A percentile compares a stretch with the other conserved stretches of the same genome.
These are phyloP conservation scores for Ustilago loliicola DNA, from an alignment of 1,284 basidiomycete genomes.

Conservation along the genomic window DNA sequence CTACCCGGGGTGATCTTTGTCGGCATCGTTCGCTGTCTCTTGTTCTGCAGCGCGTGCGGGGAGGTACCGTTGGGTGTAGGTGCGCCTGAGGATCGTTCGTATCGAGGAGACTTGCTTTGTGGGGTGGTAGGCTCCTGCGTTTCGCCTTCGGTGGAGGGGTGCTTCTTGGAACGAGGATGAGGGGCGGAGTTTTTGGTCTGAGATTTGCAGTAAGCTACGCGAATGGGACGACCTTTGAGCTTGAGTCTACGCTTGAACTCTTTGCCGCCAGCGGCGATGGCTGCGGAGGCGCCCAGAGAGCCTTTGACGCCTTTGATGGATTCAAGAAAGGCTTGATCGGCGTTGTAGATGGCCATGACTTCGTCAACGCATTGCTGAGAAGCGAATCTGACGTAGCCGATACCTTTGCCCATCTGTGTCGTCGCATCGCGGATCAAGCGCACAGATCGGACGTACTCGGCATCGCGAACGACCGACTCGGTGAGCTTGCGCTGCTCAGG, in stretches of 20 bases:
- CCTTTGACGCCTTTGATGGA: slow-evolving; percentile 42
- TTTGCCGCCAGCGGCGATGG: slow-evolving; percentile 53
- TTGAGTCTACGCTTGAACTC: slow-evolving; percentile 66
- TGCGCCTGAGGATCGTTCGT: slow-evolving; percentile 60
- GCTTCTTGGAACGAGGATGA: background rate
- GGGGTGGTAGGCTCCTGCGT: slow-evolving; percentile 32
- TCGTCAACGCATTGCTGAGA: slow-evolving; percentile 75
- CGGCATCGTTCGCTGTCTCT: slow-evolving; percentile 3
- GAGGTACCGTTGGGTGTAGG: slow-evolving; percentile 67
- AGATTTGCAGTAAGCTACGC: slow-evolving; percentile 65
- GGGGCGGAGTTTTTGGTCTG: slow-evolving; percentile 39
- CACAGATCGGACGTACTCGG: slow-evolving; percentile 83
- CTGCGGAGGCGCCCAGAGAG: slow-evolving; percentile 40
- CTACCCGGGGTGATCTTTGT: slow-evolving; percentile 30
- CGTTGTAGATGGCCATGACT: slow-evolving; percentile 62
- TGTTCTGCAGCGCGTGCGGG: slow-evolving; percentile 28
- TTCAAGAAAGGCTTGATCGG: slow-evolving; percentile 64
- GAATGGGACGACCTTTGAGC: slow-evolving; percentile 61
- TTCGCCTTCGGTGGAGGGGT: background rate
- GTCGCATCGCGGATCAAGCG: slow-evolving; percentile 90
- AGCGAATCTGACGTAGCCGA: slow-evolving; percentile 90
- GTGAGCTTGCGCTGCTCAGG: slow-evolving; percentile 29
- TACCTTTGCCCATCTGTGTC: slow-evolving; percentile 96
- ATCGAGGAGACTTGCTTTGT: slow-evolving; percentile 27
- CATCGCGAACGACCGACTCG: slow-evolving; percentile 40